Base-by-base conservation (phyloP, 2,329 filamentous ascomycete genomes). In the Ciborinia camelliae region DNA sequence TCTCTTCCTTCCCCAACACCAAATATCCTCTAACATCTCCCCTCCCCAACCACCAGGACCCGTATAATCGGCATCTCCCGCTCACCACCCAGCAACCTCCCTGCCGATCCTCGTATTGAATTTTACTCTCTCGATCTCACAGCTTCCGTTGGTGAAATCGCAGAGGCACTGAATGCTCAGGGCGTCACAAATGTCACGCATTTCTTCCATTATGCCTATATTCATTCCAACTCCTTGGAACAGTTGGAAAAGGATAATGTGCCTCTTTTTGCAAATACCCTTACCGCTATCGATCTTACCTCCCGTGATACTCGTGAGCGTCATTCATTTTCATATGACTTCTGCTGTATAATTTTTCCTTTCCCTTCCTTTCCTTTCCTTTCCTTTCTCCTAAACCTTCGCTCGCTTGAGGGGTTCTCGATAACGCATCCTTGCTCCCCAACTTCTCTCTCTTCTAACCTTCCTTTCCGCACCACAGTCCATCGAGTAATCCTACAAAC, bases 141-240 rank as follows among this genome's bases (percentile, higher is more conserved):
- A 5, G 20, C 15, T 7, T 7, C 61, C 15, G 30, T 18, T 7
- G 28, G 12, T 14, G n/a, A 53, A 18, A 48, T 63, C 10, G 35
- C 61, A 10, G n/a, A 32, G 9, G n/a, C 50, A 9, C 26, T 63
- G 4, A 14, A 1, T 14, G 18, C 61, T 20, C 10, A 35, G 5
- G 26, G 10, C 9, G 3, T 63, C 10, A 63, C 50, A 8, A 23
- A 55, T 26, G 30, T 57, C 3, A 63, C 61, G 9, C 61, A 63
- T 45, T 63, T 55, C 41, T 63, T 63, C 10, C 50, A 63, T 30
- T 55, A 43, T 5, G 61, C 61, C 14, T 63, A 63, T 18, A 55
- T 63, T 7, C 30, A 41, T 35, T 35, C 51, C 28, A 12, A 35
- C 5, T 14, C 28, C 28, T 35, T 59, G 6, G 28, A 59, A 32